Evolutionary conservation across 495 filamentous ascomycete species (phyloP), one percentile per base, ranked within the genome.

Genomic region (Aspergillus nanangensis): DNA sequence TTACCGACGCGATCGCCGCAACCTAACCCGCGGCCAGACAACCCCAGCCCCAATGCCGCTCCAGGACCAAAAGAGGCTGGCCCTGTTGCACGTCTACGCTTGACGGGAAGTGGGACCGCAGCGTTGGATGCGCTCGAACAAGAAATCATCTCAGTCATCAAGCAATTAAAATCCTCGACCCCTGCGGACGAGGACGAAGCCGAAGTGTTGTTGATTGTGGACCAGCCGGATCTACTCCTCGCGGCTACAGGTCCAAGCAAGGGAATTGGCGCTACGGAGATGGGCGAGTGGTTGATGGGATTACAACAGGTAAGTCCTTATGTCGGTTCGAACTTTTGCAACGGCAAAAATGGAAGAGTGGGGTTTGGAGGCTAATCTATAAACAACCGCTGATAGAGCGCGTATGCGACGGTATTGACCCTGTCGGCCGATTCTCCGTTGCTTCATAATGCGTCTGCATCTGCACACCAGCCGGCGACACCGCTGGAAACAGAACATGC

Each of bases 391-490:
- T n/a, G 34, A 19, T 50, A 74, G 70, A 42, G 57, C 48, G 74
- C 74, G n/a, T 59, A 83, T 50, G 68, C 85, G 15, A 80, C 75
- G 3, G 65, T 95, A 15, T 31, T 93, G 31, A 79, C 84, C 2
- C 44, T 86, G n/a, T 72, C 80, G 40, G 82, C 86, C 24, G 88
- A 91, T 54, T 76, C 76, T 4, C 78, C 88, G 5, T 68, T 95
- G 25, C 69, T 94, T 32, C 70, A 78, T 36, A 67, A 70, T 50
- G 62, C 66, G 36, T 59, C 67, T 40, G 48, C 50, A 10, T 53
- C 27, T 34, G 51, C 42, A 17, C 50, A 48, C 55, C 69, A 54
- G 52, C 62, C 34, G 67, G 73, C 57, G 50, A 83, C 88, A n/a
- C 73, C 81, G 3, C 60, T 93, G 24, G 71, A 73, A 44, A 63